These are phyloP conservation scores for Apodospora peruviana DNA, from an alignment of 495 filamentous ascomycete genomes.

Conservation along the genomic window DNA sequence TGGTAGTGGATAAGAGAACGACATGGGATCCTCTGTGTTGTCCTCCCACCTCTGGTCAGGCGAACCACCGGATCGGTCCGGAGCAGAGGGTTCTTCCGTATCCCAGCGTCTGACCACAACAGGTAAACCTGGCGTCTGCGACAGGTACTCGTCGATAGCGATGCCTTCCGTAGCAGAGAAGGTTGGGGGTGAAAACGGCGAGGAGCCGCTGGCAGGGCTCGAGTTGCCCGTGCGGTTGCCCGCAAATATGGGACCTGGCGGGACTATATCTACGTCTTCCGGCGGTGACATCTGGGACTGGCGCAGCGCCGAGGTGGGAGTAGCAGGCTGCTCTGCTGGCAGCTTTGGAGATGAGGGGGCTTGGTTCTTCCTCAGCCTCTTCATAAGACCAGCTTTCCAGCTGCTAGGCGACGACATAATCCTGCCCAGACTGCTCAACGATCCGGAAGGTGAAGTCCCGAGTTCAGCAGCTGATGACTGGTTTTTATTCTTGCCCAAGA, in stretches of 20 bases:
- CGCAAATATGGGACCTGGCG: conserved; percentile 19
- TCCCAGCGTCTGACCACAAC: conserved; percentile 21
- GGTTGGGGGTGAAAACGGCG: conserved; percentile 26
- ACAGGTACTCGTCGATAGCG: conserved; percentile 13
- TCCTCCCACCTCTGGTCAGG: conserved; percentile 3
- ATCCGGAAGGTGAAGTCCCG: conserved; percentile 20
- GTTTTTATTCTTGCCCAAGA: conserved; percentile 27
- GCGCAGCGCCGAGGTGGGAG: not conserved
- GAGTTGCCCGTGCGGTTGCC: conserved; percentile 25
- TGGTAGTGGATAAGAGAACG: conserved; percentile 22
- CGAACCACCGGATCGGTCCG: conserved; percentile 9
- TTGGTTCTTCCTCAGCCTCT: conserved; percentile 29
- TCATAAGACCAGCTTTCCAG: conserved; percentile 25
- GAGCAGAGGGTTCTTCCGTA: conserved; percentile 12
- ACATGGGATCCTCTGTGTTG: conserved; percentile 10
- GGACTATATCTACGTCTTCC: conserved; percentile 2
- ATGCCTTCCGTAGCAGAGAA: conserved; percentile 14
- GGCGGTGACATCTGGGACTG: conserved; percentile 1
- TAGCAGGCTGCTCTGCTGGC: conserved; percentile 1
- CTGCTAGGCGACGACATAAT: conserved; percentile 22
- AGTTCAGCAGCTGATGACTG: conserved; percentile 20
- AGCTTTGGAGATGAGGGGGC: conserved; percentile 1
- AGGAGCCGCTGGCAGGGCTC: conserved; percentile 15
- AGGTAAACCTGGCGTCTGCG: conserved; percentile 11
- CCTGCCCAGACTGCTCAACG: conserved; percentile 21